Evolutionary conservation across 2,329 filamentous ascomycete genomes (phyloP), one percentile per base, ranked within the genome.

Genomic region (Westerdykella ornata): DNA sequence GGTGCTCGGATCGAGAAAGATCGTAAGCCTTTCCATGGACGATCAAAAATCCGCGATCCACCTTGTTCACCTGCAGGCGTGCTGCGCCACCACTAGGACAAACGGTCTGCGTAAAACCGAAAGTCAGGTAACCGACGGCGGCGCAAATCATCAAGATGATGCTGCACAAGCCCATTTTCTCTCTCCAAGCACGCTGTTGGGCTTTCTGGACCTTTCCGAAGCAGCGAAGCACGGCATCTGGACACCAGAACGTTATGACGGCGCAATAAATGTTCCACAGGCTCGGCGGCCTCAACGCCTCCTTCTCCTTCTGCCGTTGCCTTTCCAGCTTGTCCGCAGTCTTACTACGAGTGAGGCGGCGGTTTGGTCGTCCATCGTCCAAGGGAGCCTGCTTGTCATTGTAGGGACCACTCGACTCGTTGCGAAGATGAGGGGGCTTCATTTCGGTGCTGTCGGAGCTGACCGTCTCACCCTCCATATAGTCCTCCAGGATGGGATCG

Each of bases 121-220:
- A 98, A 0, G 92, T 98, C 40, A 98, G 72, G 70, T 90, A 98
- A 60, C 92, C 92, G 36, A 98, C 90, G 59, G 89, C 81, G 8
- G 80, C 77, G 73, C 89, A 94, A 61, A 97, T 89, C 45, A 84
- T 62, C 22, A 95, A 62, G 62, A 98, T 98, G 60, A 98, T 81
- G 68, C 89, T 95, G 69, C 96, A 86, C 44, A 98, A 71, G 2
- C 92, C 92, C 74, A 98, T 94, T 75, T 98, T 98, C 65, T 98
- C 92, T 52, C 92, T 80, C 92, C 92, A 98, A 2, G 92, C 92
- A 57, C 88, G 79, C 61, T 88, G 84, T 66, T 97, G 88, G 13
- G 84, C 88, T 66, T 85, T 92, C 35, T 85, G 77, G 6, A 81
- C 80, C 74, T 85, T 94, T 30, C 89, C 88, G 58, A 88, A 92